Conservation (phyloP, 2,329 filamentous ascomycete species). For the Pyrenophora graminea region DNA sequence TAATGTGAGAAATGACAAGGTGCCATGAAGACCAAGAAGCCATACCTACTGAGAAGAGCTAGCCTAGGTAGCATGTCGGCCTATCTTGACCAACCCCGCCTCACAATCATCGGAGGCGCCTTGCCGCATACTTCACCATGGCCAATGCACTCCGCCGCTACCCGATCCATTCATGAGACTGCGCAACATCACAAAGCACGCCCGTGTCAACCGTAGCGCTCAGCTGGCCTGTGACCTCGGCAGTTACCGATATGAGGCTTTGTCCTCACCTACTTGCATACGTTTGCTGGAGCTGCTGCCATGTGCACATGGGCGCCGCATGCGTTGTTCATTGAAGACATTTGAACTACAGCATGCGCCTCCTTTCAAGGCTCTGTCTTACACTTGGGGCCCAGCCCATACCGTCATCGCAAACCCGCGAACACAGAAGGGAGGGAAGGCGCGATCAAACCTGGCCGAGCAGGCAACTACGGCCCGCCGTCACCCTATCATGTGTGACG, state of each 20-base stretch:
- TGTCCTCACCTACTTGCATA: slow-evolving; percentile 27
- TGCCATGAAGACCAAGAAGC: too few relatives aligned
- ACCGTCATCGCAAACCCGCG: slow-evolving; percentile 4
- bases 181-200: slow-evolving; percentile 20
- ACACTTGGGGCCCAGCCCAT: neutral
- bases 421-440: neutral
- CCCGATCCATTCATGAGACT: slow-evolving; percentile 21
- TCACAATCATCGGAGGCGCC: neutral
- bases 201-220: slow-evolving; percentile 15
- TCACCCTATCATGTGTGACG: slow-evolving; percentile 27
- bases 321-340: too few relatives aligned
- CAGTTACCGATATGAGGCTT: slow-evolving; percentile 26
- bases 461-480: slow-evolving; percentile 3
- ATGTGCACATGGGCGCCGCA: slow-evolving; percentile 27
- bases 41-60: neutral
- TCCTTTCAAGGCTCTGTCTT: too few relatives aligned
- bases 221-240: slow-evolving; percentile 18
- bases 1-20: too few relatives aligned
- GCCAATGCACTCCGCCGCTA: neutral
- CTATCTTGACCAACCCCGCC: neutral
- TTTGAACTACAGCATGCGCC: too few relatives aligned
- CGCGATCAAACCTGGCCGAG: neutral
- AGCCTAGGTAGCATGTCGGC: neutral
- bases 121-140: neutral
- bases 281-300: slow-evolving; percentile 27